Percentiles rank a stretch among this genome's conserved stretches.
phyloP scores from a whole-genome alignment of 1,284 basidiomycete species.

The Ceratobasidium sp. region DNA sequence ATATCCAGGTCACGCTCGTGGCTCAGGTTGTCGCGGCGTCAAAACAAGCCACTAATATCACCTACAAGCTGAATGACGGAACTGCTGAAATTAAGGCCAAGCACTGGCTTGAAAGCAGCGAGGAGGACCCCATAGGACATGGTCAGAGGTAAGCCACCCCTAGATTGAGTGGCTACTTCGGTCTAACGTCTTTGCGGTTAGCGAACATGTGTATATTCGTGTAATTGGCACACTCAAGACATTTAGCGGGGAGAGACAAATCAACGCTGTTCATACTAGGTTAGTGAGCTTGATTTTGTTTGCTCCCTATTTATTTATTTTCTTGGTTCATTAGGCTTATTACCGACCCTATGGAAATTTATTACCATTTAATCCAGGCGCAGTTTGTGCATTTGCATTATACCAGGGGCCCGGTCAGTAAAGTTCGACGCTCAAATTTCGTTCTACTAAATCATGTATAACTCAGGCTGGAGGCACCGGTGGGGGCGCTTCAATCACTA shows the following conservation, averaged over 20 bases:
- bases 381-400: constrained; percentile 64
- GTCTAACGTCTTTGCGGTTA: constrained; percentile 54
- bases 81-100: constrained; percentile 90
- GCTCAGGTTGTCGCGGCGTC: constrained; percentile 81
- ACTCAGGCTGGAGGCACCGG: constrained; percentile 28
- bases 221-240: constrained; percentile 91
- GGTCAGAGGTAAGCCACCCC: constrained; percentile 55
- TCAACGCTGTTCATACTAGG: constrained; percentile 79
- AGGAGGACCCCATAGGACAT: constrained; percentile 63
- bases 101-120: constrained; percentile 81
- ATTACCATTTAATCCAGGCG: constrained; percentile 80
- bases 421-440: constrained; percentile 38
- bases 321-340: constrained; percentile 62
- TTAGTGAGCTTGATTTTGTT: background rate
- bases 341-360: constrained; percentile 83
- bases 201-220: constrained; percentile 85
- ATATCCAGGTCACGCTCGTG: constrained; percentile 71
- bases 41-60: constrained; percentile 83
- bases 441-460: constrained; percentile 53
- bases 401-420: constrained; percentile 59
- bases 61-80: constrained; percentile 89
- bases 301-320: background rate
- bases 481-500: background rate
- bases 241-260: constrained; percentile 86
- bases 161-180: background rate